Evolutionary conservation across 768 basidiomycete species (phyloP), one percentile per base, ranked within the genome.

Genomic region (Pleurotus platypus): DNA sequence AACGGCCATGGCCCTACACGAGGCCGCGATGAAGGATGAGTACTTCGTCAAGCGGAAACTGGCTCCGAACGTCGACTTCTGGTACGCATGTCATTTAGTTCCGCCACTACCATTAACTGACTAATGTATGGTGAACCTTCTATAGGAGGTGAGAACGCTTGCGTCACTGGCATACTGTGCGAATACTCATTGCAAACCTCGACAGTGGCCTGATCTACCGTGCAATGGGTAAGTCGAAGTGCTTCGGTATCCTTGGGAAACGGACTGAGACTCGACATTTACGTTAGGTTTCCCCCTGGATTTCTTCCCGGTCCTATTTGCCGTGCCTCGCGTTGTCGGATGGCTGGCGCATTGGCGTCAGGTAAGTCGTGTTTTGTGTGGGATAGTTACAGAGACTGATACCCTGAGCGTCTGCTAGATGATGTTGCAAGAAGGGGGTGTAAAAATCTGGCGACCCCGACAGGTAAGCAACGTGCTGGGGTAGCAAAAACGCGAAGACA

Each of bases 261-360:
- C 45, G 16, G 9, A 35, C 60, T 61, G 78, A 64, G 42, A 24
- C 24, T 46, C 5, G 24, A 26, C 5, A 35, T 35, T 18, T 15
- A 16, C 47, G 30, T 43, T 60, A 90, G 90, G 93, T 45, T 95
- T 95, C 80, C 94, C 94, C 1, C 79, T 90, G 62, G 94, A 96
- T 73, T 95, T 90, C 71, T 95, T 94, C 84, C 93, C 94, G 0
- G 93, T 96, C 18, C 74, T 96, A 30, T 96, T 96, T 66, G 92
- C 87, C 16, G 92, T 96, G 2, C 94, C 94, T 1, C 84, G 94
- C 18, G 92, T 96, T 6, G 92, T 92, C 24, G 93, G 94, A 16
- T 95, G 93, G 94, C 76, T 95, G 6, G 90, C 92, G 0, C 93
- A 94, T 70, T 95, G 93, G 93, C 79, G 90, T 55, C 90, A 91